Percentiles rank a stretch among this genome's conserved stretches.
Evolutionary conservation across 2,329 filamentous ascomycete species (phyloP).

Genomic region (Teratosphaeria epicoccoides): DNA sequence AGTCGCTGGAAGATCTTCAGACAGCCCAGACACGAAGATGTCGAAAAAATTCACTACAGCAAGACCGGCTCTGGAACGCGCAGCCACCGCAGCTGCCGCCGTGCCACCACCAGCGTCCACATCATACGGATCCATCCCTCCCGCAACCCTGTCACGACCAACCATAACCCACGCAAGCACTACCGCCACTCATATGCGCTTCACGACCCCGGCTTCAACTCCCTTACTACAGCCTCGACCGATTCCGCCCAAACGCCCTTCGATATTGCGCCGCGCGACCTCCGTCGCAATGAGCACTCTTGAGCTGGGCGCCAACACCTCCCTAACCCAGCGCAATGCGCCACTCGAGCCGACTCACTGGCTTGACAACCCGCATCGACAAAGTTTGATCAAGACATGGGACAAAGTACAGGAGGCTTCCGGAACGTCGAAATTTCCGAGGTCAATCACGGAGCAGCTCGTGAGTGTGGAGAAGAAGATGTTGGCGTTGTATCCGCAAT

Average conservation of each 20-base stretch:
- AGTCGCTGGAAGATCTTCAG: background rate
- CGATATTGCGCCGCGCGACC: slow-evolving; percentile 15
- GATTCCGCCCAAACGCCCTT: slow-evolving; percentile 1
- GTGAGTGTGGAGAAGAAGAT: slow-evolving; percentile 13
- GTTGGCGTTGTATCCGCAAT: slow-evolving; percentile 14
- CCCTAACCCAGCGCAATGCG: slow-evolving; percentile 11
- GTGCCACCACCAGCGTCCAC: background rate
- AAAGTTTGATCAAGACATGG: slow-evolving; percentile 15
- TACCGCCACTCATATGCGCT: no score
- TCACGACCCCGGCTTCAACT: background rate
- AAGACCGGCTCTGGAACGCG: background rate
- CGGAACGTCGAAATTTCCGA: slow-evolving; percentile 8
- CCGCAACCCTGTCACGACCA: background rate
- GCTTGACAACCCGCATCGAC: slow-evolving; percentile 15
- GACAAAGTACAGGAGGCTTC: slow-evolving; percentile 13
- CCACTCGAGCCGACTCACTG: slow-evolving; percentile 16
- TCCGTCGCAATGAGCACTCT: slow-evolving; percentile 9
- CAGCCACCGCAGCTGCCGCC: background rate
- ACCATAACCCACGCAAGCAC: background rate
- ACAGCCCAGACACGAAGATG: background rate
- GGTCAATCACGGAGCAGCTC: slow-evolving; percentile 9
- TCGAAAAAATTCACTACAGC: background rate
- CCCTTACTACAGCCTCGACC: background rate
- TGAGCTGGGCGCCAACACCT: slow-evolving; percentile 13
- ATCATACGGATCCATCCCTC: background rate